These are phyloP conservation scores for Diaporthe batatas DNA, from an alignment of 2,329 filamentous ascomycete genomes.

Conservation along the genomic window DNA sequence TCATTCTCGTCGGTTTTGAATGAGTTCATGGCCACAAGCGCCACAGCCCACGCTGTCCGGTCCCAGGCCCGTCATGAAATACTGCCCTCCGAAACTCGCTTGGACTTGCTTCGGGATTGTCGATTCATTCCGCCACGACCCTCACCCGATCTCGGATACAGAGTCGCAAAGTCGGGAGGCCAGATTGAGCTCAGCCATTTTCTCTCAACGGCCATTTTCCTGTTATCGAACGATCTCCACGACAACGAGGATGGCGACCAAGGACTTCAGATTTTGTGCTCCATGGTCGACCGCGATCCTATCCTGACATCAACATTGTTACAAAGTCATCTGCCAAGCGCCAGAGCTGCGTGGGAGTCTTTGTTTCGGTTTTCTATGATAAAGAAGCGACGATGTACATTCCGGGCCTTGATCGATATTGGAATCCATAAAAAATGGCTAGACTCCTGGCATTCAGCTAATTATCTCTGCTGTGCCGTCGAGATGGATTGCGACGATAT, in stretches of 20 bases:
- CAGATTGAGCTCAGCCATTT: not conserved
- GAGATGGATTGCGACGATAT: not conserved
- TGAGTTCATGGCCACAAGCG: not conserved
- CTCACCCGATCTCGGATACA: not conserved
- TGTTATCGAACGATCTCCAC: not conserved
- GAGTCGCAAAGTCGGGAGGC: not conserved
- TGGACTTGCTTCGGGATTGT: not conserved
- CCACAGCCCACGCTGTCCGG: not conserved
- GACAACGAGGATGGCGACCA: not conserved
- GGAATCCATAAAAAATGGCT: not conserved
- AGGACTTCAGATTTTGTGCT: not conserved
- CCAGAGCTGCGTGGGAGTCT: conserved; percentile 2
- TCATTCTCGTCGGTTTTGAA: not conserved
- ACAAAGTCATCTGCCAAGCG: not conserved
- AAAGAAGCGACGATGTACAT: not conserved
- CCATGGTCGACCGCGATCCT: not conserved
- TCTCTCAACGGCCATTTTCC: not conserved
- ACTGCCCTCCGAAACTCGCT: not conserved
- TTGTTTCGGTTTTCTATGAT: not conserved
- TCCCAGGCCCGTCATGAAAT: not conserved
- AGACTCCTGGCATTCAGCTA: fast-evolving
- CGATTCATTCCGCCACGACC: not conserved
- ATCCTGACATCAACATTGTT: not conserved
- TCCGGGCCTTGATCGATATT: not conserved
- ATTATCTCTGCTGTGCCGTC: not conserved